Percentiles rank a stretch among this genome's conserved stretches.
Conservation (phyloP, 2,329 filamentous ascomycete species). For the Myriangium duriaei region DNA sequence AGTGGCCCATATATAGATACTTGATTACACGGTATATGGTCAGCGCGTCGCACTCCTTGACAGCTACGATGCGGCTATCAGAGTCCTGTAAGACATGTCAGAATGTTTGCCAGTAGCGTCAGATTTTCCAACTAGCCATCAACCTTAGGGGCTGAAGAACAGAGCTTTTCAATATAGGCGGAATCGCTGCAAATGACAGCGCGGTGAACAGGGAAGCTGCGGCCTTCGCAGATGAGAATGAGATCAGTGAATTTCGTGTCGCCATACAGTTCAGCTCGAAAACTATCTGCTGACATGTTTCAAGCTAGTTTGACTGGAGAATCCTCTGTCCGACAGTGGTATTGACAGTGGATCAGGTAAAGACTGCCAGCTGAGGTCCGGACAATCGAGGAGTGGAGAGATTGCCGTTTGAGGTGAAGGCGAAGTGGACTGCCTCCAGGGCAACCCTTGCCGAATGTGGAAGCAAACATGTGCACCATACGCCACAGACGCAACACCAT, state of each 20-base stretch:
- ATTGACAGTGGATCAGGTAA: too few species aligned
- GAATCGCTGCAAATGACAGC: constrained; percentile 1
- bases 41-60: constrained; percentile 1
- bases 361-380: too few species aligned
- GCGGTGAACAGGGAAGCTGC: constrained; percentile 2
- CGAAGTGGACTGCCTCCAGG: too few species aligned
- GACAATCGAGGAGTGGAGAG: too few species aligned
- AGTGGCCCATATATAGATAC: constrained; percentile 7
- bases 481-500: too few species aligned
- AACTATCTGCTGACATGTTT: too few species aligned
- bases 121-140: too few species aligned
- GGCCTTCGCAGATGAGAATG: neutral
- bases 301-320: too few species aligned
- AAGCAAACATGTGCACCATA: too few species aligned
- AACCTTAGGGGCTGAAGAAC: neutral
- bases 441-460: too few species aligned
- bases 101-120: neutral
- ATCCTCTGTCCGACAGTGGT: too few species aligned
- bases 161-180: neutral
- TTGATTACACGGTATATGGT: constrained; percentile 8
- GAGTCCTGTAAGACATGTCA: constrained; percentile 3
- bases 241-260: constrained; percentile 4
- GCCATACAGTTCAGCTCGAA: constrained; percentile 1
- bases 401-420: too few species aligned
- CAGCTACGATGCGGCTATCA: constrained; percentile 1